These are phyloP conservation scores for Tuber indicum DNA, from an alignment of 495 filamentous ascomycete genomes.

Conservation along the genomic window DNA sequence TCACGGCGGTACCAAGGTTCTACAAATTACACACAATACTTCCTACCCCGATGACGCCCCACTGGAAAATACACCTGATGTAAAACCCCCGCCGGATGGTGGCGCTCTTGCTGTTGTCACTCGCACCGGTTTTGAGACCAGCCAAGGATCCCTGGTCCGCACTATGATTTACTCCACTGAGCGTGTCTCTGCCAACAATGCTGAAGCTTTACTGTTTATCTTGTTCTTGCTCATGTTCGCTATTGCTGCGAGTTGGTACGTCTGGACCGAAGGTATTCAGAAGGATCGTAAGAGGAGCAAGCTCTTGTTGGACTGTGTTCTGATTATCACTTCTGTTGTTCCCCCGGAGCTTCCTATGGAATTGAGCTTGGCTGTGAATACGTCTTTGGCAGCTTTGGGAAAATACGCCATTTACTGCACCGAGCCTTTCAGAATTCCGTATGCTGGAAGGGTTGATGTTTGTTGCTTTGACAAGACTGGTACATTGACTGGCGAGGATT, in stretches of 20 bases:
- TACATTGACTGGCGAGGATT: slow-evolving; percentile 90
- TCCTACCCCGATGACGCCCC: slow-evolving; percentile 64
- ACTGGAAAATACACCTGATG: slow-evolving; percentile 62
- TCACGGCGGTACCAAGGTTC: slow-evolving; percentile 93
- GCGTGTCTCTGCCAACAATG: slow-evolving; percentile 94
- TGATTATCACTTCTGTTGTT: slow-evolving; percentile 96
- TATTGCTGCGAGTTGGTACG: slow-evolving; percentile 98
- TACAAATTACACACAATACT: slow-evolving; percentile 80
- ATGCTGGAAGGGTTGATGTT: slow-evolving; percentile 88
- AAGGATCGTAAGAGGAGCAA: slow-evolving; percentile 95
- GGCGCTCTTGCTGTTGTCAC: slow-evolving; percentile 90
- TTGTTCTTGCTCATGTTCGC: slow-evolving; percentile 94
- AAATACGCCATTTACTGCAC: slow-evolving; percentile 97
- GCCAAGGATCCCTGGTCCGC: slow-evolving; percentile 91
- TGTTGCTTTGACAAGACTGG: slow-evolving; percentile 99
- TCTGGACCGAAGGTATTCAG: slow-evolving; percentile 91
- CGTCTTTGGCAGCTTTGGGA: slow-evolving; percentile 90
- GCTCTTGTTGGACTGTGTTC: slow-evolving; percentile 90
- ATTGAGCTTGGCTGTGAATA: slow-evolving; percentile 93
- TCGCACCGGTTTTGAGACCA: slow-evolving; percentile 98
- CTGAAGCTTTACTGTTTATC: slow-evolving; percentile 90
- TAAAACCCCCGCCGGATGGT: slow-evolving; percentile 75
- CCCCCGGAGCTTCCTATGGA: slow-evolving; percentile 98
- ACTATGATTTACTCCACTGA: slow-evolving; percentile 99
- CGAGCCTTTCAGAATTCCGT: slow-evolving; percentile 98